Conservation (phyloP, 2,329 filamentous ascomycete species). For the Arthroderma sp. region DNA sequence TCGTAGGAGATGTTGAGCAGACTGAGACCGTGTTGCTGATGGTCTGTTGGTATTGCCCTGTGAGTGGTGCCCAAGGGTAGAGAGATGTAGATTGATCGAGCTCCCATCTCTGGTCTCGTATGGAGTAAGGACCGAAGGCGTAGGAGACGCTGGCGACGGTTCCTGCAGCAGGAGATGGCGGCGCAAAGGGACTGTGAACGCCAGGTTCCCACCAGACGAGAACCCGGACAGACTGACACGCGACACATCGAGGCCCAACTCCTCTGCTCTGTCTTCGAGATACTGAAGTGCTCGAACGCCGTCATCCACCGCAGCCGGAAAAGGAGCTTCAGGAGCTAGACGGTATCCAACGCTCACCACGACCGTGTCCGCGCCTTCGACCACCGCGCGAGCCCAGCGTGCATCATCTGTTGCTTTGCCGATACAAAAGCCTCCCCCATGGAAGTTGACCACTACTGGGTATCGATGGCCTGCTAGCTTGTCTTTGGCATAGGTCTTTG, state of each 20-base stretch:
- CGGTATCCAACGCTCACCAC: conserved; percentile 48
- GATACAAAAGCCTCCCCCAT: conserved; percentile 52
- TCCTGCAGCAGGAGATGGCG: conserved; percentile 27
- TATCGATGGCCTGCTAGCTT: conserved; percentile 35
- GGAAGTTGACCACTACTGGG: conserved; percentile 51
- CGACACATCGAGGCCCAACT: conserved; percentile 45
- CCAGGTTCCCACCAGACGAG: conserved; percentile 52
- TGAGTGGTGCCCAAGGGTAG: neutral
- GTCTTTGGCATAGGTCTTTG: conserved; percentile 28
- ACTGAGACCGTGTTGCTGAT: conserved; percentile 12
- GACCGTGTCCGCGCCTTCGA: conserved; percentile 50
- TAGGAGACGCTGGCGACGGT: conserved; percentile 9
- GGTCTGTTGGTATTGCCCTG: conserved; percentile 10
- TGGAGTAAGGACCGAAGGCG: conserved; percentile 8
- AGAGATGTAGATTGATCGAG: neutral
- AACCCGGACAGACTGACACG: conserved; percentile 51
- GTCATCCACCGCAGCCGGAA: conserved; percentile 44
- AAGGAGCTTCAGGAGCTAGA: conserved; percentile 48
- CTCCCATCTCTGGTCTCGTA: neutral
- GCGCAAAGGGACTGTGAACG: conserved; percentile 49
- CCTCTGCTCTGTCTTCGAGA: conserved; percentile 43
- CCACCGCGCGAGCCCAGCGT: conserved; percentile 46
- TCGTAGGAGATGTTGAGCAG: conserved; percentile 13
- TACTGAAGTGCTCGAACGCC: conserved; percentile 51
- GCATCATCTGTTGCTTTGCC: conserved; percentile 49